phyloP scores from a whole-genome alignment of 805 yeast species.

The Kodamaea sagamina region DNA sequence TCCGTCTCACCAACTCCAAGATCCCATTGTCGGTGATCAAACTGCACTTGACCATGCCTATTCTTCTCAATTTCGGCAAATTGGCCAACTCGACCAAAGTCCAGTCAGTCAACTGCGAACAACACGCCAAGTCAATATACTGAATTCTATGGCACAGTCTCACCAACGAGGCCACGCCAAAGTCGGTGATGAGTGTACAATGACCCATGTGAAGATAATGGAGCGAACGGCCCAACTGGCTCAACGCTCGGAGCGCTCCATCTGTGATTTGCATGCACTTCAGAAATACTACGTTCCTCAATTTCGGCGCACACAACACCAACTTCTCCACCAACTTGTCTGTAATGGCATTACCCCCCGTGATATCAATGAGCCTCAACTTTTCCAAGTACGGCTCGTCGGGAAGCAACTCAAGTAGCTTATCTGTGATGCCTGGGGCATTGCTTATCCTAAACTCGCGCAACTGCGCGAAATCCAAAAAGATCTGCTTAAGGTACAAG shows the following conservation, averaged over 20 bases:
- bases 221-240: conserved; percentile 72
- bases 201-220: conserved; percentile 94
- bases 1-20: conserved; percentile 61
- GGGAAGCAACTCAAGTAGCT: conserved; percentile 57
- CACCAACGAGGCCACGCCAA: conserved; percentile 75
- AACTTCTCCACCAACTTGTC: conserved; percentile 76
- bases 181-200: conserved; percentile 86
- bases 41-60: conserved; percentile 89
- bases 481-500: conserved; percentile 55
- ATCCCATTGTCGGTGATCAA: conserved; percentile 86
- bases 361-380: conserved; percentile 79
- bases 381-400: conserved; percentile 55
- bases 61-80: conserved; percentile 79
- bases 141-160: conserved; percentile 81
- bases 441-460: conserved; percentile 83
- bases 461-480: conserved; percentile 64
- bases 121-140: conserved; percentile 93
- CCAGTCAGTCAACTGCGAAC: conserved; percentile 82
- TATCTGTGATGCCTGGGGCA: conserved; percentile 68
- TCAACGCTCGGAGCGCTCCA: conserved; percentile 67
- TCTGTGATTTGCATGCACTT: conserved; percentile 89
- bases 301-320: conserved; percentile 75
- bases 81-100: conserved; percentile 75
- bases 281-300: conserved; percentile 84
- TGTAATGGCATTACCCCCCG: conserved; percentile 78